Evolutionary conservation across 768 basidiomycete species (phyloP), one percentile per base, ranked within the genome.

Genomic region (Boletellus emodensis): DNA sequence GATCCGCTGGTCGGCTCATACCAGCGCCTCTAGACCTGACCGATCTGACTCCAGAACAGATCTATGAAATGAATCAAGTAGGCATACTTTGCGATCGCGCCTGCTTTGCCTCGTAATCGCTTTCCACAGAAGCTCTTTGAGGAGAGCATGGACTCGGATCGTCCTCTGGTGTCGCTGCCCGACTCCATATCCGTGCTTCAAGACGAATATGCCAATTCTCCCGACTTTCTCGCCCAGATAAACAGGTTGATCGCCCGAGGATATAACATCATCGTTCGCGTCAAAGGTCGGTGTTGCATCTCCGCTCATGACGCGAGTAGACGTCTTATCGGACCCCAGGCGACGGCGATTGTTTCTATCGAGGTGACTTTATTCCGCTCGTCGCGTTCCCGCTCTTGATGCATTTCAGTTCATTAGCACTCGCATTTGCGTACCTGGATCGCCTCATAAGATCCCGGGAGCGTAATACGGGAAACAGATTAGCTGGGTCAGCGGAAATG

Each of bases 271-370:
- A 74, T 95, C 38, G 77, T 90, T 61, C 74, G 90, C 47, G 81
- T 87, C 0, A 78, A 84, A 69, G 92, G 93, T 71, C 10, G 70
- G 44, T 74, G 71, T 58, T 47, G 63, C 32, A 42, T 35, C 44
- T 38, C 37, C 37, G 22, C 18, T 20, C 28, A 26, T 40, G 39
- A 20, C 33, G 17, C n/a, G 18, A 46, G 46, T 49, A 17, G 41
- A 40, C 30, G 24, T 46, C 37, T 51, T 33, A 52, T 32, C 17
- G 9, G 42, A 4, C 36, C 43, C 44, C 39, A 82, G 90, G 93
- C 26, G 93, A 90, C 58, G 92, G 94, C 0, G 89, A 90, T 65
- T 95, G 94, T 64, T 95, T 94, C 68, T 96, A 94, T 66, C 77
- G 93, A 76, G 85, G 90, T 90, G 64, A 75, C 71, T 63, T 49